phyloP scores from a whole-genome alignment of 2,329 filamentous ascomycete species.

The Didymella exigua region DNA sequence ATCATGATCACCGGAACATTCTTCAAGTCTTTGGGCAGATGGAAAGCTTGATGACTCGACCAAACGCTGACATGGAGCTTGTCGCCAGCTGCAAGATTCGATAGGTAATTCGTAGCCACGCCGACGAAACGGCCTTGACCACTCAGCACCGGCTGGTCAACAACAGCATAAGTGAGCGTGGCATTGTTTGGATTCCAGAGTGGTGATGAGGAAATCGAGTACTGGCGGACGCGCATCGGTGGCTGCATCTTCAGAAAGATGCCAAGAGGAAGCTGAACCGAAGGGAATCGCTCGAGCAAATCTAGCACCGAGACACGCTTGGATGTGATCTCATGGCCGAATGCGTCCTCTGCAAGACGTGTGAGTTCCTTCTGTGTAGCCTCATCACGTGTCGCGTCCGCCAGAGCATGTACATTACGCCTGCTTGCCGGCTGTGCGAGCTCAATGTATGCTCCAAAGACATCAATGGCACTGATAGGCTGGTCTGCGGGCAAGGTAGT shows the following conservation, averaged over 20 bases:
- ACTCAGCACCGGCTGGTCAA: constrained; percentile 60
- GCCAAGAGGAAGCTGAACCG: constrained; percentile 66
- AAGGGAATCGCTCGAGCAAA: constrained; percentile 66
- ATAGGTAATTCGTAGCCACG: constrained; percentile 53
- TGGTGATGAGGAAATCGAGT: constrained; percentile 79
- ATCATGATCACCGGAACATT: constrained; percentile 51
- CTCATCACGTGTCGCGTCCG: constrained; percentile 58
- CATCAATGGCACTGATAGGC: constrained; percentile 65
- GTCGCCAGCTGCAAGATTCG: constrained; percentile 49
- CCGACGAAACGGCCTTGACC: constrained; percentile 53
- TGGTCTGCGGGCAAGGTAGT: constrained; percentile 69
- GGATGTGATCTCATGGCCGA: constrained; percentile 47
- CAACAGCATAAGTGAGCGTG: constrained; percentile 71
- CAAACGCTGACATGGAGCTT: constrained; percentile 51
- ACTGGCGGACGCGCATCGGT: constrained; percentile 78
- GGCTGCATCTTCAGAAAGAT: constrained; percentile 74
- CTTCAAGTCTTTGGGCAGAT: constrained; percentile 50
- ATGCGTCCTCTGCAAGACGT: constrained; percentile 52
- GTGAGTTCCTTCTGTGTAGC: constrained; percentile 56
- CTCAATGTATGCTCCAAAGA: constrained; percentile 75
- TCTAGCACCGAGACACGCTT: constrained; percentile 71
- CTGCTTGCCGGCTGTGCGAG: constrained; percentile 74
- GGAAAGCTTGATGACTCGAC: constrained; percentile 51
- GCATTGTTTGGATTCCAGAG: constrained; percentile 62
- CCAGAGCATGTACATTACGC: constrained; percentile 59